Percentiles rank a stretch among this genome's conserved stretches.
These are phyloP conservation scores for Populus davidiana DNA, from an alignment of 345 rosid genomes.

Conservation along the genomic window DNA sequence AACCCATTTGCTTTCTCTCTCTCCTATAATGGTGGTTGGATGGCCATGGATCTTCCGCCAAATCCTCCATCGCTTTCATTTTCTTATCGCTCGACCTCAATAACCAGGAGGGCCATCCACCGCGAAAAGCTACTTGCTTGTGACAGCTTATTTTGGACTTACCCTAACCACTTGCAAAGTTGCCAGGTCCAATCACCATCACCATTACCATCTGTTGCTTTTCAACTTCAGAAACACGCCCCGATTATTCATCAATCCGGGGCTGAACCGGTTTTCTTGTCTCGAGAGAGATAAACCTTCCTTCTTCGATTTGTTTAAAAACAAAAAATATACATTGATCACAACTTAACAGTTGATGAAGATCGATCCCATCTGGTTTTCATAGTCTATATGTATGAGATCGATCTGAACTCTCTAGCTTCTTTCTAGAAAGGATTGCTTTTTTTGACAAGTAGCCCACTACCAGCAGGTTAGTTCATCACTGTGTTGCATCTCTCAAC, in stretches of 20 bases:
- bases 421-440: too few relatives aligned
- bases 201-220: too few relatives aligned
- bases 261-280: too few relatives aligned
- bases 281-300: too few relatives aligned
- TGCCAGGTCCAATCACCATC: background rate
- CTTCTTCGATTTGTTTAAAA: too few relatives aligned
- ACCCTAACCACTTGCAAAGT: background rate
- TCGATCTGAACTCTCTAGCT: too few relatives aligned
- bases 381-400: too few relatives aligned
- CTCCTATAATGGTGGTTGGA: slow-evolving; percentile 13
- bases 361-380: too few relatives aligned
- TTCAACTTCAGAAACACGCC: too few relatives aligned
- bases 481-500: background rate
- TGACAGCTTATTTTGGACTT: slow-evolving; percentile 18
- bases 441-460: background rate
- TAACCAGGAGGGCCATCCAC: background rate
- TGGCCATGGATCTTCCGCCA: slow-evolving; percentile 10
- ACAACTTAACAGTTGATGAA: too few relatives aligned
- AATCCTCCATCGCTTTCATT: slow-evolving; percentile 1
- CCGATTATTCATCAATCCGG: too few relatives aligned
- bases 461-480: background rate
- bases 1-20: slow-evolving; percentile 3
- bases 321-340: too few relatives aligned
- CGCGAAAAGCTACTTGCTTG: slow-evolving; percentile 10
- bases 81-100: background rate